These are phyloP conservation scores for Penicillium canariense DNA, from an alignment of 495 filamentous ascomycete genomes.

Conservation along the genomic window DNA sequence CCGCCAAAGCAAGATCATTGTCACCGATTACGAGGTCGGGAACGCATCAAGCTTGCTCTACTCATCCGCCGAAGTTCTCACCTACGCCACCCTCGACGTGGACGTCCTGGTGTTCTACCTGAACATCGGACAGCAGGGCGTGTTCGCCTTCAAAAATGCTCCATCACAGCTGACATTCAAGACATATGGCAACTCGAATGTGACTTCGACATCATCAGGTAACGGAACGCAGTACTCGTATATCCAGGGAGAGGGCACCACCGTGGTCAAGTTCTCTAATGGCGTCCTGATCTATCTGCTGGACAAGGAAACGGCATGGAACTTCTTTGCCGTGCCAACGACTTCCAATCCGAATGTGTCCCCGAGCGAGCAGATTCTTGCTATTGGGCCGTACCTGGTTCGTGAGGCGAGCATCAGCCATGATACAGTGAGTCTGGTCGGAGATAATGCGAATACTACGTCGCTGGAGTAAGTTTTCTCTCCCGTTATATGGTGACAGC, in stretches of 20 bases:
- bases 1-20: constrained; percentile 68
- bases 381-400: constrained; percentile 60
- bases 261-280: constrained; percentile 50
- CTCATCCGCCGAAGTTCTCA: constrained; percentile 69
- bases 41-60: constrained; percentile 55
- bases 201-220: constrained; percentile 41
- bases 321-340: constrained; percentile 49
- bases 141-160: constrained; percentile 48
- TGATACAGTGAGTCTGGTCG: constrained; percentile 53
- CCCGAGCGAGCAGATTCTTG: constrained; percentile 61
- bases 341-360: constrained; percentile 31
- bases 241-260: constrained; percentile 32
- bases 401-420: constrained; percentile 52
- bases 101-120: constrained; percentile 58
- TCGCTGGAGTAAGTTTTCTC: constrained; percentile 47
- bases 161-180: constrained; percentile 40
- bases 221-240: constrained; percentile 47
- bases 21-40: constrained; percentile 67
- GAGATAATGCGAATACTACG: constrained; percentile 64
- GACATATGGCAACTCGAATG: constrained; percentile 40
- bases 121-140: constrained; percentile 60
- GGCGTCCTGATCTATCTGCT: constrained; percentile 55
- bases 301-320: constrained; percentile 44
- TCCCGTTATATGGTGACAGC: not conserved
- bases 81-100: constrained; percentile 45